Percentiles rank a stretch among this genome's conserved stretches.
These are phyloP conservation scores for Eutrema japonicum DNA, from an alignment of 345 rosid species.

Conservation along the genomic window DNA sequence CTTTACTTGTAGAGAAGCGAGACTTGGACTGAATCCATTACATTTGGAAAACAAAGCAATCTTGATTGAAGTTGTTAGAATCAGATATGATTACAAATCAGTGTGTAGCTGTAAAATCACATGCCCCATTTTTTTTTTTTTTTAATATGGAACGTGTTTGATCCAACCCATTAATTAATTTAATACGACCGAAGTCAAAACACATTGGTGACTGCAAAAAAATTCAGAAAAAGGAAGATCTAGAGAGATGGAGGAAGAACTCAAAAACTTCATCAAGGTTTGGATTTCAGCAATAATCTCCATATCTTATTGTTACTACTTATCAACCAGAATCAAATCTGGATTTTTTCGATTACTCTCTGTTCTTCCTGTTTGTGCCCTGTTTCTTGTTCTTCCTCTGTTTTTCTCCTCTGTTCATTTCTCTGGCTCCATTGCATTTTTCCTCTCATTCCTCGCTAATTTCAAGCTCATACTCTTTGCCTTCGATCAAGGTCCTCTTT, in stretches of 20 bases:
- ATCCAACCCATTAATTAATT: neutral
- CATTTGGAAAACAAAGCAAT: neutral
- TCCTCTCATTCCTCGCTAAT: constrained; percentile 49
- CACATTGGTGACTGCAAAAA: neutral
- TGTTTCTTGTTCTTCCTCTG: constrained; percentile 46
- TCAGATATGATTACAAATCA: neutral
- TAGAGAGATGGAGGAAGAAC: constrained; percentile 39
- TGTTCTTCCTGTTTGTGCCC: constrained; percentile 44
- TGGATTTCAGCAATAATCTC: constrained; percentile 35
- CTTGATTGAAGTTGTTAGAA: neutral
- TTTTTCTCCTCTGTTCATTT: constrained; percentile 32
- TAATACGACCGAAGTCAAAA: constrained; percentile 14
- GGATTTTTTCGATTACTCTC: constrained; percentile 42
- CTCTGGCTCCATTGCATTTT: constrained; percentile 17
- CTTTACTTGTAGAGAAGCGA: neutral
- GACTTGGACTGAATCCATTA: neutral
- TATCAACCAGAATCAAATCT: constrained; percentile 42
- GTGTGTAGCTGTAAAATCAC: neutral
- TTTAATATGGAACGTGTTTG: neutral
- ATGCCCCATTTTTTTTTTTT: neutral
- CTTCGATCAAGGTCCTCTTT: constrained; percentile 45
- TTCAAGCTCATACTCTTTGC: constrained; percentile 53
- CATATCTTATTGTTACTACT: constrained; percentile 40
- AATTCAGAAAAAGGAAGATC: neutral
- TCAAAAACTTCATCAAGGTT: constrained; percentile 29